A percentile compares a stretch with the other conserved stretches of the same genome.
phyloP scores from a whole-genome alignment of 352 stramenopile genomes.

The Peronospora destructor region DNA sequence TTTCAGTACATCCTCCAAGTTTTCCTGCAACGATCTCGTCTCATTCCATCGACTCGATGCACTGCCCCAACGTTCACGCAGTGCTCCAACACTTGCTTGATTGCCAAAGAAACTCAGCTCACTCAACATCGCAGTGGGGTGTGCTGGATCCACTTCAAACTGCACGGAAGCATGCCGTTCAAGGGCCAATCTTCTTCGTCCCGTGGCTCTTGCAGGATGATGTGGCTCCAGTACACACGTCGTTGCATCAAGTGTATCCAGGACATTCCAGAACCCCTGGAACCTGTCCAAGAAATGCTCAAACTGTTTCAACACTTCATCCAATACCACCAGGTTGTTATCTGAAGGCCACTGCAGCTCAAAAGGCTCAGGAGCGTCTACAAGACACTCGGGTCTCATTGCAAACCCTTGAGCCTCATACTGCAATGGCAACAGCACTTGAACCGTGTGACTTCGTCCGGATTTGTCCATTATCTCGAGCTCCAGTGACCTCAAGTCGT shows the following conservation, averaged over 20 bases:
- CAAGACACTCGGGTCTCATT: slow-evolving; percentile 21
- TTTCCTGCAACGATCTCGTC: slow-evolving; percentile 40
- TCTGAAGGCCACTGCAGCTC: slow-evolving; percentile 27
- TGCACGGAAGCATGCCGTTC: slow-evolving; percentile 66
- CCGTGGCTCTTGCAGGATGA: slow-evolving; percentile 53
- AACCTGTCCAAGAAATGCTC: slow-evolving; percentile 47
- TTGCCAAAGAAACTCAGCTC: slow-evolving; percentile 77
- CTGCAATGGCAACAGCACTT: slow-evolving; percentile 36
- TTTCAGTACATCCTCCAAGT: slow-evolving; percentile 56
- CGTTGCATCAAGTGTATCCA: slow-evolving; percentile 66
- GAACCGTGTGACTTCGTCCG: slow-evolving; percentile 39
- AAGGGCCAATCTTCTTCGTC: slow-evolving; percentile 53
- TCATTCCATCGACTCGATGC: slow-evolving; percentile 57
- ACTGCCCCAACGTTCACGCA: slow-evolving; percentile 56
- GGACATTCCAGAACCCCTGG: slow-evolving; percentile 71
- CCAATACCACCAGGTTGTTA: slow-evolving; percentile 14
- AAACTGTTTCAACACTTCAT: slow-evolving; percentile 43
- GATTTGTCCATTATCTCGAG: slow-evolving; percentile 37
- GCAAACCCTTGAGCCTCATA: slow-evolving; percentile 17
- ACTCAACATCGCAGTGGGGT: slow-evolving; percentile 35
- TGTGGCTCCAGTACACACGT: slow-evolving; percentile 77
- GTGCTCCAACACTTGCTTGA: slow-evolving; percentile 37
- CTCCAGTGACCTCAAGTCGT: slow-evolving; percentile 53
- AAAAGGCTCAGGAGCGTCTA: slow-evolving; percentile 57
- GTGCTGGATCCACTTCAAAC: slow-evolving; percentile 48